These are phyloP conservation scores for Plasmodium gallinaceum DNA, from an alignment of 169 alveolate species.

Conservation along the genomic window DNA sequence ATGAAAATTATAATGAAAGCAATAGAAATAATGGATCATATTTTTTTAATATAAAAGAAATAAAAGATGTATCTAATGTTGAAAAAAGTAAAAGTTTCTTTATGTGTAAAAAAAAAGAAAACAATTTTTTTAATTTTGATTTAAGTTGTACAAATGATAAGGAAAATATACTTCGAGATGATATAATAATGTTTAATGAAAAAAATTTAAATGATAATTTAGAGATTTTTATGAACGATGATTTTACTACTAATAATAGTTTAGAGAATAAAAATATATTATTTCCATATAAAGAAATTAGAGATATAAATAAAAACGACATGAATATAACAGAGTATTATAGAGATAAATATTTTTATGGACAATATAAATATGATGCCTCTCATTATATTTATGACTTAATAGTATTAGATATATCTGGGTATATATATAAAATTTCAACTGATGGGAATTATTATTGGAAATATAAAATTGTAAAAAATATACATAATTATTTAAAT, in stretches of 20 bases:
- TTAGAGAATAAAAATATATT: constrained; percentile 38
- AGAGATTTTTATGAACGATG: background rate
- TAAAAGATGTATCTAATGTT: background rate
- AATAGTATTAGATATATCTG: constrained; percentile 60
- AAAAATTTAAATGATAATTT: constrained; percentile 6
- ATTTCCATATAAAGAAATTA: constrained; percentile 37
- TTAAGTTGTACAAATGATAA: background rate
- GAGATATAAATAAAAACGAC: constrained; percentile 11
- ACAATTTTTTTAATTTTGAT: constrained; percentile 10
- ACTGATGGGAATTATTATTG: constrained; percentile 72
- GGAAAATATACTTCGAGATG: constrained; percentile 9
- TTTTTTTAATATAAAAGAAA: background rate
- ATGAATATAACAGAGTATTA: constrained; percentile 36
- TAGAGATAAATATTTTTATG: constrained; percentile 43
- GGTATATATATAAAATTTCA: constrained; percentile 71
- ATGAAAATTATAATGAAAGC: background rate
- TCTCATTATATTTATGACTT: constrained; percentile 35
- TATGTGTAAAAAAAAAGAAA: constrained; percentile 36
- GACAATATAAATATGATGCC: constrained; percentile 58
- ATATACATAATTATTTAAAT: constrained; percentile 29
- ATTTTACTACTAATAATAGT: background rate
- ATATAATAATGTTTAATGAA: constrained; percentile 12
- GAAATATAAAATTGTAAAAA: constrained; percentile 59
- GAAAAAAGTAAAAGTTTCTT: background rate
- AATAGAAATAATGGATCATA: background rate